phyloP scores from a whole-genome alignment of 345 rosid species.

The Nasturtium officinale region DNA sequence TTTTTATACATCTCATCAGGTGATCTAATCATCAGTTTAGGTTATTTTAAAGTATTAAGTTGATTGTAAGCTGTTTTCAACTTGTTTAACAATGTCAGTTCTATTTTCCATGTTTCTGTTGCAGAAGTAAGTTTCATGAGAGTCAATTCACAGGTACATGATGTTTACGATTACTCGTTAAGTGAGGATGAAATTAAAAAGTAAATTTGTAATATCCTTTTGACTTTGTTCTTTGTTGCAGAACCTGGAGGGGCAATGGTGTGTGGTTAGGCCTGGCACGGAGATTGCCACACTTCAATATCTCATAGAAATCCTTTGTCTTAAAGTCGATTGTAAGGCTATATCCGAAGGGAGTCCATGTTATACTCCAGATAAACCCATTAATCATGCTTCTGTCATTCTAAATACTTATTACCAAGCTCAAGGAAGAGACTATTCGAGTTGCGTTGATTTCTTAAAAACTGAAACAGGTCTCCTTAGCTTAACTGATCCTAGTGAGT shows the following conservation, averaged over 20 bases:
- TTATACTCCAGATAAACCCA: not conserved
- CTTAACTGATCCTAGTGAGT: conserved; percentile 38
- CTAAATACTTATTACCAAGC: conserved; percentile 41
- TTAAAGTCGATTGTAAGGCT: not conserved
- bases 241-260: conserved; percentile 1
- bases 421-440: conserved; percentile 17
- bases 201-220: not conserved
- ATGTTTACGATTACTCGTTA: not conserved
- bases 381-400: conserved; percentile 36
- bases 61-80: not conserved
- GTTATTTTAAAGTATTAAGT: not conserved
- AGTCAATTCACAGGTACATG: not conserved
- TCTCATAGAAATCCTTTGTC: not conserved
- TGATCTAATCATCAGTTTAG: not conserved
- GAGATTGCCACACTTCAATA: not conserved
- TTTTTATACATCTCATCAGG: conserved; percentile 11
- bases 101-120: not conserved
- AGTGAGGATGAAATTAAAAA: not conserved
- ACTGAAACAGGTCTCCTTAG: conserved; percentile 7
- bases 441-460: conserved; percentile 3
- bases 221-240: conserved; percentile 2
- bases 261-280: conserved; percentile 13
- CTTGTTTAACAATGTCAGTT: not conserved
- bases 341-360: conserved; percentile 29
- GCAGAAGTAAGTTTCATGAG: not conserved